Evolutionary conservation across 1,139 yeast genomes (phyloP), one percentile per base, ranked within the genome.

Genomic region (Scheffersomyces quercinus): DNA sequence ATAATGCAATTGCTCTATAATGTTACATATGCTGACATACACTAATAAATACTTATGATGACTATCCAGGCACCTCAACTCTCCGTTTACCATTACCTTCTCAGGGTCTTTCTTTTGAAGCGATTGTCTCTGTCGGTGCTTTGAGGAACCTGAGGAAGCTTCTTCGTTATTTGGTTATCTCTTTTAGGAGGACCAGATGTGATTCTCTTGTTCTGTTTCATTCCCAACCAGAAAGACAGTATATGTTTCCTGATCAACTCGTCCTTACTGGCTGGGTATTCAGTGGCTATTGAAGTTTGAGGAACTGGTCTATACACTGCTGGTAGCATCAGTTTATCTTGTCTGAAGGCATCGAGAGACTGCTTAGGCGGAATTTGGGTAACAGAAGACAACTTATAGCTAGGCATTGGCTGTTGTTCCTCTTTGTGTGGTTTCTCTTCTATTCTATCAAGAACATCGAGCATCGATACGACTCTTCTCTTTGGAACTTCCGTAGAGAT

Each of bases 201-300:
- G 7, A 24, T 15, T 16, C 14, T 35, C 29, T n/a, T 35, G 16
- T 12, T 12, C n/a, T 24, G 14, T 3, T 31, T 31, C 35, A 31
- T 31, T n/a, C 20, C 20, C n/a, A 31, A 11, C 20, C 15, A 31
- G 35, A 31, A 31, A 3, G 35, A 31, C 35, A 31, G 35, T 9
- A 31, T 20, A 31, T 31, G 35, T 11, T 31, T 31, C 35, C 15
- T 31, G 35, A 31, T 31, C 10, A 31, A 14, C 20, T 31, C 35
- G 15, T 31, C 35, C 5, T 31, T 31, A 11, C 51, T 34, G 14
- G 31, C 31, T 11, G 47, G 41, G 11, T 37, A 16, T 36, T 12
- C 35, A 32, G 26, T 28, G 43, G 38, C 14, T 15, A 38, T 36
- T 13, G 34, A 35, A 5, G 2, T 35, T 13, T 13, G 26, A 20